Base-by-base conservation (phyloP, 164 flowering plant species). In the Nelumbo lutea region DNA sequence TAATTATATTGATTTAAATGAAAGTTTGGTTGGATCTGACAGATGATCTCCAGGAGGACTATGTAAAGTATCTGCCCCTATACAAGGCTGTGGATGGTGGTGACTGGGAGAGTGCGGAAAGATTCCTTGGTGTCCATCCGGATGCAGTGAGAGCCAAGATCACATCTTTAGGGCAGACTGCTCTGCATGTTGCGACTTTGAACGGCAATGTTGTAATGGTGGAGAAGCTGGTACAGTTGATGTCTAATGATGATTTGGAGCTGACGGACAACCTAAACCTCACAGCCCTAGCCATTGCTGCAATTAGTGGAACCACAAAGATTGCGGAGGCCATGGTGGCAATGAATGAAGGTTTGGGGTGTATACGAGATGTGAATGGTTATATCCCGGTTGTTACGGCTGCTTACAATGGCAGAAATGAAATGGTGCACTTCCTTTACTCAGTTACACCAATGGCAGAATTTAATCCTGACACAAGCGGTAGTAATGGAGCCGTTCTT, bases 351-450 rank as follows among this genome's bases (percentile, higher is more conserved):
- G 39, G 42, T 40, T 10, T 63, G 62, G 11, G 60, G 0, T 53
- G 44, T 38, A 42, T 53, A 1, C 50, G 10, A 15, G 43, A 52
- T 56, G 9, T 45, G 27, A 1, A 39, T 0, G 15, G 3, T 3
- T 55, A 43, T 1, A 38, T 70, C 47, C 67, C 73, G 6, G 52
- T 56, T 41, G 55, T 53, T 45, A 7, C 44, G 52, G 73, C 73
- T 44, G 67, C 73, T 62, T 15, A 40, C 45, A 52, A 15, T 53
- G 73, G 67, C 67, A 53, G 48, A 47, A 63, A 63, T 60, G 72
- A 69, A 10, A 53, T 69, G 66, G 72, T 69, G 51, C 56, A 27
- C 10, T 69, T 51, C 44, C 63, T 70, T 44, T 62, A n/a, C 50
- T 14, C 38, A 42, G 38, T 62, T 2, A 56, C 59, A 14, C 59